phyloP scores from a whole-genome alignment of 441 rosid genomes.

The Euphorbia celastroides region DNA sequence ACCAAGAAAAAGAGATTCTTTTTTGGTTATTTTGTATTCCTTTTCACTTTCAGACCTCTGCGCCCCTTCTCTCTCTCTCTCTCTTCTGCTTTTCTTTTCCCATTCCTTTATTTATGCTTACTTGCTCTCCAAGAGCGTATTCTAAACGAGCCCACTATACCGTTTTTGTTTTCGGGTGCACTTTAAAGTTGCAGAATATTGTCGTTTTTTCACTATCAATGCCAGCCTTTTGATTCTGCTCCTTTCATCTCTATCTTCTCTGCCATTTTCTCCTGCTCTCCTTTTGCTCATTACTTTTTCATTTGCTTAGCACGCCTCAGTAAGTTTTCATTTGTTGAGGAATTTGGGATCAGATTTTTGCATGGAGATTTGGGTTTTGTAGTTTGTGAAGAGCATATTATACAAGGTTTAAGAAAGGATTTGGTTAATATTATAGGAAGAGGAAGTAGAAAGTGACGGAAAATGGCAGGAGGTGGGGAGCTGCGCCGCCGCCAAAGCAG shows the following conservation, averaged over 20 bases:
- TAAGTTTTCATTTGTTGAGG: neutral
- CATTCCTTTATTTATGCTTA: constrained; percentile 15
- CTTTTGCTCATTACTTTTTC: neutral
- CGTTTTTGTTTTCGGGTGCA: constrained; percentile 13
- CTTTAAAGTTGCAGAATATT: constrained; percentile 7
- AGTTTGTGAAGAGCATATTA: constrained; percentile 9
- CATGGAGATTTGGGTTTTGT: constrained; percentile 26
- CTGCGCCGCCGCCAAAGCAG: constrained; percentile 48
- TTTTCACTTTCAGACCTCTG: constrained; percentile 20
- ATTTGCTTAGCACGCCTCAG: neutral
- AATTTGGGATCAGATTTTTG: constrained; percentile 19
- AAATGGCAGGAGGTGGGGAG: constrained; percentile 64
- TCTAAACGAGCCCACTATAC: constrained; percentile 5
- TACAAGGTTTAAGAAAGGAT: neutral
- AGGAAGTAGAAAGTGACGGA: constrained; percentile 3
- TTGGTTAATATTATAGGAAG: constrained; percentile 4
- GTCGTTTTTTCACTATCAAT: constrained; percentile 6
- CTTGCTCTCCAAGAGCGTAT: constrained; percentile 28
- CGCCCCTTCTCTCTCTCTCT: no score
- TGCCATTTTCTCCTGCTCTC: neutral
- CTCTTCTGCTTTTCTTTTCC: constrained; percentile 17
- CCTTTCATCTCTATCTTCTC: neutral
- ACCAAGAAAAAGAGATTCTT: constrained; percentile 35
- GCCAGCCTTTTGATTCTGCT: constrained; percentile 22
- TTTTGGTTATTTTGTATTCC: constrained; percentile 22